Base-by-base conservation (phyloP, 805 yeast genomes). In the Candida yuanshanica region DNA sequence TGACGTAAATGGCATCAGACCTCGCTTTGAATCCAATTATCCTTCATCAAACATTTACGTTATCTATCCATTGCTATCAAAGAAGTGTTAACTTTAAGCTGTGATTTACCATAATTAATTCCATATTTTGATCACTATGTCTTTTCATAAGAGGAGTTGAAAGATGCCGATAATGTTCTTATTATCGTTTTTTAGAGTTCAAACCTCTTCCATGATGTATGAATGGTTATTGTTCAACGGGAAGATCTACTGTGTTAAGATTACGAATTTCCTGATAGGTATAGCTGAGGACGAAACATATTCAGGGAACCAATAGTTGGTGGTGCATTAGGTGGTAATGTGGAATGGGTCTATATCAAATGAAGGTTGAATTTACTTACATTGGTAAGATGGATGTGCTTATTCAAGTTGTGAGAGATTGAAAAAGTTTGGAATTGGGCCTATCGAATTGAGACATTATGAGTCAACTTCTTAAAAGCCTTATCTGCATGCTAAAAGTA, bases 321-420 rank as follows among this genome's bases (percentile, higher is more conserved):
- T 4, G 83, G 83, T 17, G 77, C 75, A 0, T 47, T 72, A 17
- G 83, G 82, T 0, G 83, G 84, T 1, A 76, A 77, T 53, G 78
- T 79, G 81, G 81, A 75, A 75, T 34, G 61, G n/a, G 61, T 2
- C 58, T 74, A 35, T 74, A 73, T 49, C 56, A 65, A 37, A 75
- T 74, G 4, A 58, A 60, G 25, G 78, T 70, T 2, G 58, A 52
- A 17, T 67, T 77, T n/a, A 60, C 64, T 33, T 77, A 77, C 47
- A 66, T 63, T 20, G 83, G 83, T 0, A 59, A 61, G 7, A 52
- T 54, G 23, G 59, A 57, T 14, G 81, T n/a, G 81, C 1, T 69
- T 69, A 5, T 69, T 64, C 45, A n/a, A n/a, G 20, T 64, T 78
- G 39, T 64, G 82, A 48, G 83, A 83, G 1, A 73, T 75, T 48